These are phyloP conservation scores for Pythium sp. DNA, from an alignment of 352 stramenopile genomes.

Conservation along the genomic window DNA sequence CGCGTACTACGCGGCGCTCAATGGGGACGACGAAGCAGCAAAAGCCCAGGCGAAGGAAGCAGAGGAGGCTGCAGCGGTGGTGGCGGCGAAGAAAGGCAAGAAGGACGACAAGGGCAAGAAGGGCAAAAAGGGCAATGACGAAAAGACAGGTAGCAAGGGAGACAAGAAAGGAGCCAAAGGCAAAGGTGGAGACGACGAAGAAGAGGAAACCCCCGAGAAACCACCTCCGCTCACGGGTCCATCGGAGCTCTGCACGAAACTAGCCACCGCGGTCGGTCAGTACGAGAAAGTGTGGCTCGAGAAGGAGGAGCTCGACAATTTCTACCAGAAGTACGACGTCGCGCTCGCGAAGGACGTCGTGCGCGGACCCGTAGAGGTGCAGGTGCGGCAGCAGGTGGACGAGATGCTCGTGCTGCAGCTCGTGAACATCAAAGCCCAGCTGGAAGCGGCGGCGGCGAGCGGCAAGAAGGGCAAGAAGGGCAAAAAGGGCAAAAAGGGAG, in stretches of 20 bases:
- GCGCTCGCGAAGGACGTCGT: conserved; percentile 90
- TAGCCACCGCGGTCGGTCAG: conserved; percentile 49
- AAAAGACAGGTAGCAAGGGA: conserved; percentile 50
- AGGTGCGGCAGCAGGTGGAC: conserved; percentile 90
- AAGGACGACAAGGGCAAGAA: conserved; percentile 55
- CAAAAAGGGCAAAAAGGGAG: conserved; percentile 56
- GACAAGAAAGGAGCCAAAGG: conserved; percentile 25
- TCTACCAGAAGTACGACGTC: conserved; percentile 93
- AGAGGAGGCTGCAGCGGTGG: conserved; percentile 29
- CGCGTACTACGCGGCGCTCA: conserved; percentile 79
- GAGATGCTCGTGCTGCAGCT: conserved; percentile 94
- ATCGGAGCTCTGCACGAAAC: conserved; percentile 82
- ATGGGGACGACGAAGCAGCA: conserved; percentile 31
- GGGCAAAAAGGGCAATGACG: conserved; percentile 28
- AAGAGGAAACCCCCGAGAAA: conserved; percentile 73
- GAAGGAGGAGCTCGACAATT: conserved; percentile 87
- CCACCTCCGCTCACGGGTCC: conserved; percentile 82
- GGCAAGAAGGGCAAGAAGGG: conserved; percentile 84
- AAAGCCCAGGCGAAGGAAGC: conserved; percentile 66
- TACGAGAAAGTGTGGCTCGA: conserved; percentile 90
- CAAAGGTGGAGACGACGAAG: conserved; percentile 51
- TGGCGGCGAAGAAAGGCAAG: conserved; percentile 42
- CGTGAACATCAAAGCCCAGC: conserved; percentile 91
- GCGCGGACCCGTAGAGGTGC: conserved; percentile 78
- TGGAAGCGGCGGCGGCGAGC: conserved; percentile 60